Evolutionary conservation across 768 basidiomycete genomes (phyloP), one percentile per base, ranked within the genome.

Genomic region (Boletus rufocinnamomeus): DNA sequence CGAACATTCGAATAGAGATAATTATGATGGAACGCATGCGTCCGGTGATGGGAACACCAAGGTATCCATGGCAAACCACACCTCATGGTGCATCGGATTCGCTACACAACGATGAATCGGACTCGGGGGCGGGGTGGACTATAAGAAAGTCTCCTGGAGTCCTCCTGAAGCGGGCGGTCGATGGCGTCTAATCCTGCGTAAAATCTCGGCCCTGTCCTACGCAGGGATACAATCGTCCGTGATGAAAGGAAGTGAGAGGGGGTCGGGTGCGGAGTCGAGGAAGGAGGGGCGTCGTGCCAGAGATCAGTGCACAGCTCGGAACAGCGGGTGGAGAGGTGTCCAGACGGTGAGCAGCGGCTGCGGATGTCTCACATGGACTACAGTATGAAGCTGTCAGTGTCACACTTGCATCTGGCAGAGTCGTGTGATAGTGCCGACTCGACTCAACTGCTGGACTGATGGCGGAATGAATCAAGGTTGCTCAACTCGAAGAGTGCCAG

Each of bases 151-250:
- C 43, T 19, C 25, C 25, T 17, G 8, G 25, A 25, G 23, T 44
- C 43, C 25, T 25, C 23, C 16, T 6, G 34, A 23, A 45, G 16
- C 21, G 8, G 14, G 16, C 25, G 25, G 25, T 27, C 44, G 16
- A 21, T 27, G 45, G 17, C 16, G 16, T 46, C 9, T 16, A 14
- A 23, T 45, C 23, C 6, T 45, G n/a, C 40, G 14, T 35, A 19
- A 38, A 17, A 6, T 84, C 62, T 80, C 85, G 32, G 78, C 80
- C 52, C 79, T 79, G 74, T 87, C 85, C 55, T 74, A 71, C 38
- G 74, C 71, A 56, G 78, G 88, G 44, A 86, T 76, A 70, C 87
- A 89, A 71, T 84, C 85, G 58, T 88, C 88, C 88, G 88, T 89
- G 51, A 63, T 30, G 37, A 56, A 19, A 16, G 21, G n/a, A 16